These are phyloP conservation scores for Venturia effusa DNA, from an alignment of 2,329 filamentous ascomycete genomes.

Conservation along the genomic window DNA sequence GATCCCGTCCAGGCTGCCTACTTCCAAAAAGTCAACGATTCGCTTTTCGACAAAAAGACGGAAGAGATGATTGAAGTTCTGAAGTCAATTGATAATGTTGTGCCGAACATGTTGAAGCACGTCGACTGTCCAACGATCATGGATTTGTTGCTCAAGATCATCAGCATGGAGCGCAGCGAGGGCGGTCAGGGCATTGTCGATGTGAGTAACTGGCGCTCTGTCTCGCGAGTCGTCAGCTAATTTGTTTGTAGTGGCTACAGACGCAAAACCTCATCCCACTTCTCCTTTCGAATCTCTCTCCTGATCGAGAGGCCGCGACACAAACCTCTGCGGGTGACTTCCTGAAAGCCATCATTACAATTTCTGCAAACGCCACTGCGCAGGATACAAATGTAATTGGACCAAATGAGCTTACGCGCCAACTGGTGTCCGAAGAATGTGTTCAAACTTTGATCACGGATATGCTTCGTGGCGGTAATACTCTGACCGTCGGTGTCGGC, in stretches of 20 bases:
- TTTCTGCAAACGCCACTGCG: constrained; percentile 94
- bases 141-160: constrained; percentile 93
- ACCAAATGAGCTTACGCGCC: constrained; percentile 89
- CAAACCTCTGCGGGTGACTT: constrained; percentile 97
- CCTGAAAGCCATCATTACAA: constrained; percentile 96
- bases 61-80: constrained; percentile 92
- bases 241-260: constrained; percentile 67
- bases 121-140: constrained; percentile 98
- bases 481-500: constrained; percentile 88
- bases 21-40: constrained; percentile 97
- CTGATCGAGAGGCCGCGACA: constrained; percentile 76
- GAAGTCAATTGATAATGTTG: constrained; percentile 69
- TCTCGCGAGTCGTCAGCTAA: constrained; percentile 9
- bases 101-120: constrained; percentile 79
- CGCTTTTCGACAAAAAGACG: constrained; percentile 94
- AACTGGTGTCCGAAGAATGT: constrained; percentile 79
- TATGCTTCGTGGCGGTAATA: constrained; percentile 90
- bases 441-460: constrained; percentile 75
- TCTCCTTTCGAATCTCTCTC: constrained; percentile 75
- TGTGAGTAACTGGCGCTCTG: constrained; percentile 40
- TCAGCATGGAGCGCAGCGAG: constrained; percentile 87
- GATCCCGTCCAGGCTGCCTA: constrained; percentile 93
- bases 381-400: constrained; percentile 99
- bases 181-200: constrained; percentile 89
- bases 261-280: constrained; percentile 78